Conservation (phyloP, 2,329 filamentous ascomycete species). For the Aureobasidium uvarum region DNA sequence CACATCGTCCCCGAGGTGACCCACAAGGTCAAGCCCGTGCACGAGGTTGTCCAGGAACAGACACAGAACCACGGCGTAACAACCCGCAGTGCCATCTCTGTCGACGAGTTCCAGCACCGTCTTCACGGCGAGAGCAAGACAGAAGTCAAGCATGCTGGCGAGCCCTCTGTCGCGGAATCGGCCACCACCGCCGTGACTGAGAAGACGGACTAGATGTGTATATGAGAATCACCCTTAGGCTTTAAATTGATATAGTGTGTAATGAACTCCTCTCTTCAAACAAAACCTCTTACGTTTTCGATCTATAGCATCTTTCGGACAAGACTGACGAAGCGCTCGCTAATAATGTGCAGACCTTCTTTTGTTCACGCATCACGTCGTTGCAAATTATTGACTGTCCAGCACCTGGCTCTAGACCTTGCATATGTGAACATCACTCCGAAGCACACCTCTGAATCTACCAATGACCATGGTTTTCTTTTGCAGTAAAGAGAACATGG, state of each 20-base stretch:
- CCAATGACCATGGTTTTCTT: no score
- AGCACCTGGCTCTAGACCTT: no score
- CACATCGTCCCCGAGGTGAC: constrained; percentile 64
- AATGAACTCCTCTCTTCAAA: background rate
- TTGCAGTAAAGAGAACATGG: no score
- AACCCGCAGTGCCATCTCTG: constrained; percentile 30
- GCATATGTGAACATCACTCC: no score
- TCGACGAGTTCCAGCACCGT: constrained; percentile 32
- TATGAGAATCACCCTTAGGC: background rate
- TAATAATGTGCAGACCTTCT: no score
- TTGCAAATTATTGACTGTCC: no score
- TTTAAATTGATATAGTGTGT: constrained; percentile 2
- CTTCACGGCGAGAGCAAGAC: constrained; percentile 26
- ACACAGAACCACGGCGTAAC: constrained; percentile 33
- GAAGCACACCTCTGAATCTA: no score
- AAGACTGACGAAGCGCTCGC: no score
- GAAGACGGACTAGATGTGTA: background rate
- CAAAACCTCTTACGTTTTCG: no score
- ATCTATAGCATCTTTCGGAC: no score
- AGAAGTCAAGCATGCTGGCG: background rate
- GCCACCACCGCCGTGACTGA: constrained; percentile 1
- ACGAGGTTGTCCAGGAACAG: constrained; percentile 52
- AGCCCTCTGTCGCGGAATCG: background rate
- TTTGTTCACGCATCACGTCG: no score
- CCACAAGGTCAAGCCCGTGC: constrained; percentile 69